Percentiles rank a stretch among this genome's conserved stretches.
Conservation (phyloP, 345 rosid genomes). For the Dovyalis caffra region DNA sequence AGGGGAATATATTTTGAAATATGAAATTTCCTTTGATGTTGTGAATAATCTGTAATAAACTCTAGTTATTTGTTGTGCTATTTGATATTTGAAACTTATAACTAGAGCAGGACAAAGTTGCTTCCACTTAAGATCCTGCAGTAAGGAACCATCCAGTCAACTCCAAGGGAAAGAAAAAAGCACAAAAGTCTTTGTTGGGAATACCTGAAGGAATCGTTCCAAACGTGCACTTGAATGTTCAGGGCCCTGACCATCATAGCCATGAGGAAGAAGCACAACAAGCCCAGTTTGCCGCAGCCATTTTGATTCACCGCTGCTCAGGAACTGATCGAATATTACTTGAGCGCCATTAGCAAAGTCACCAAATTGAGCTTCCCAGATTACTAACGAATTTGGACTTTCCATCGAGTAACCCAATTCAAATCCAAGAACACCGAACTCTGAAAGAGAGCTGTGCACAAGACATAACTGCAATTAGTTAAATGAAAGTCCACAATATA, state of each 20-base stretch:
- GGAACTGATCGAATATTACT: constrained; percentile 76
- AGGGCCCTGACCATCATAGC: constrained; percentile 87
- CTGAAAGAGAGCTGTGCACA: constrained; percentile 69
- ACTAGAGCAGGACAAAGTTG: too few species aligned
- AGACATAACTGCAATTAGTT: neutral
- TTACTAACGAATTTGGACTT: constrained; percentile 71
- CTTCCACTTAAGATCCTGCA: neutral
- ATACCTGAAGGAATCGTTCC: constrained; percentile 80
- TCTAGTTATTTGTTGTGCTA: neutral
- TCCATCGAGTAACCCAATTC: constrained; percentile 89
- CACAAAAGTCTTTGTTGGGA: neutral
- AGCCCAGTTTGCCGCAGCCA: constrained; percentile 86
- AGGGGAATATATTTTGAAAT: neutral
- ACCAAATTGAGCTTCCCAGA: constrained; percentile 88
- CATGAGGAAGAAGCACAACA: constrained; percentile 76
- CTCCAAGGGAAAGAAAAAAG: neutral
- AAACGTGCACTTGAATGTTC: constrained; percentile 82
- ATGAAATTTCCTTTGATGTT: neutral
- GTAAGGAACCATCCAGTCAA: neutral
- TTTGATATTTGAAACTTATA: neutral
- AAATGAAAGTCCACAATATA: neutral
- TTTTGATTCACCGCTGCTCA: constrained; percentile 81
- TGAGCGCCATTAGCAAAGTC: constrained; percentile 85
- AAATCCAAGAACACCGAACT: constrained; percentile 81
- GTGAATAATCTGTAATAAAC: neutral